phyloP scores from a whole-genome alignment of 1,284 basidiomycete genomes.

The Boletellus dicymbophilus region DNA sequence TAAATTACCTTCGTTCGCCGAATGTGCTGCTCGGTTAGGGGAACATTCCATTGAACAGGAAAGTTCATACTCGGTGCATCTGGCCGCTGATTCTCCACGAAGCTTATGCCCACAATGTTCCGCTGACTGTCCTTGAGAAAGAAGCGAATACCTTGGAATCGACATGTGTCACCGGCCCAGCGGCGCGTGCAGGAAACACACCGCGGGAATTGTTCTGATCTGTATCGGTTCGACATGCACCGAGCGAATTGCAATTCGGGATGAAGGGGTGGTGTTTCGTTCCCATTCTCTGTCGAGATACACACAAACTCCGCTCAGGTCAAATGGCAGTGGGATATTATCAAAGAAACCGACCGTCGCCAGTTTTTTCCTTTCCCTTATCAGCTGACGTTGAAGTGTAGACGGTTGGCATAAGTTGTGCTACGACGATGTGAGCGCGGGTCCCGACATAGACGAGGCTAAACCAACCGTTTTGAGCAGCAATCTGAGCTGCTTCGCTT shows the following conservation, averaged over 20 bases:
- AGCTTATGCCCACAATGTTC: constrained; percentile 64
- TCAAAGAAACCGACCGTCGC: constrained; percentile 37
- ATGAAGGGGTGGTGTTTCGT: constrained; percentile 34
- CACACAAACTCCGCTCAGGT: constrained; percentile 16
- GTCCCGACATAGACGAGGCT: constrained; percentile 22
- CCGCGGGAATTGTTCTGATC: constrained; percentile 66
- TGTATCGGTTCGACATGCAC: constrained; percentile 80
- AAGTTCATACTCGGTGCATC: constrained; percentile 65
- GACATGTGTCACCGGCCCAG: constrained; percentile 81
- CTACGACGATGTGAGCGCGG: constrained; percentile 31
- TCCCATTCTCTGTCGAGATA: constrained; percentile 26
- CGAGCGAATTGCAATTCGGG: constrained; percentile 73
- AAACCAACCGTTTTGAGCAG: constrained; percentile 54
- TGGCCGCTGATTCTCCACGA: constrained; percentile 60
- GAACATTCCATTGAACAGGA: constrained; percentile 66
- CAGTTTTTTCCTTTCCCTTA: constrained; percentile 47
- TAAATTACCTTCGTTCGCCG: constrained; percentile 57
- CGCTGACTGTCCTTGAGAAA: constrained; percentile 63
- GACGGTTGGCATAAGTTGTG: constrained; percentile 49
- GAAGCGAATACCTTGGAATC: constrained; percentile 76
- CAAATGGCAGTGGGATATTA: constrained; percentile 2
- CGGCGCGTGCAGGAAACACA: constrained; percentile 80
- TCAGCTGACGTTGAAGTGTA: constrained; percentile 39
- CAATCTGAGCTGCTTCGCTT: constrained; percentile 60
- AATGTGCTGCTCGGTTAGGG: constrained; percentile 49